These are phyloP conservation scores for Penicillium canescens DNA, from an alignment of 495 filamentous ascomycete genomes.

Conservation along the genomic window DNA sequence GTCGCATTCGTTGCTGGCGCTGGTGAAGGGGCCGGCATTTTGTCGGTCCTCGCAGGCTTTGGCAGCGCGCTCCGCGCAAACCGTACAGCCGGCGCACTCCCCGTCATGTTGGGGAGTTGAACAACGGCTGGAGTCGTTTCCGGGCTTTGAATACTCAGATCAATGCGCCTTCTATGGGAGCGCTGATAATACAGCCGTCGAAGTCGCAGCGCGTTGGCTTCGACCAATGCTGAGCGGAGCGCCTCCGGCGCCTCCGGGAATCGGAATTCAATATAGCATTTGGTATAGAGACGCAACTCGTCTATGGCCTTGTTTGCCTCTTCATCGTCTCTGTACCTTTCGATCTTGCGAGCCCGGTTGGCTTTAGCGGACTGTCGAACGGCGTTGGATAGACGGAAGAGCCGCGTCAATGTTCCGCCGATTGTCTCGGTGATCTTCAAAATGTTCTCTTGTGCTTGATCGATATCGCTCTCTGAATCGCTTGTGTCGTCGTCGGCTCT, in stretches of 20 bases:
- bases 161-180: slow-evolving; percentile 31
- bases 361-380: slow-evolving; percentile 33
- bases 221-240: slow-evolving; percentile 29
- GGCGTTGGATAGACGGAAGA: slow-evolving; percentile 34
- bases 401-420: slow-evolving; percentile 31
- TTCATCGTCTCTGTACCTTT: slow-evolving; percentile 28
- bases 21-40: slow-evolving; percentile 14
- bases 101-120: slow-evolving; percentile 26
- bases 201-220: slow-evolving; percentile 35
- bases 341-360: slow-evolving; percentile 25
- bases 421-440: slow-evolving; percentile 29
- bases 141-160: slow-evolving; percentile 23
- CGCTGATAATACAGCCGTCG: slow-evolving; percentile 36
- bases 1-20: slow-evolving; percentile 30
- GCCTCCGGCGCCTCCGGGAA: slow-evolving; percentile 30
- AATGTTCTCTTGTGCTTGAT: slow-evolving; percentile 28
- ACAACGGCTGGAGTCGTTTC: slow-evolving; percentile 16
- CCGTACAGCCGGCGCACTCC: slow-evolving; percentile 20
- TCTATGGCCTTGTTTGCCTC: slow-evolving; percentile 31
- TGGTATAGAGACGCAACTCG: slow-evolving; percentile 31
- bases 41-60: slow-evolving; percentile 20
- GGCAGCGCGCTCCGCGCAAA: slow-evolving; percentile 23
- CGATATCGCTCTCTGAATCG: slow-evolving; percentile 25
- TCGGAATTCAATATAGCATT: slow-evolving; percentile 30
- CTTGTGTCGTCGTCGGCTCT: slow-evolving; percentile 28